Percentiles rank a stretch among this genome's conserved stretches.
Evolutionary conservation across 345 rosid genomes (phyloP).

Genomic region (Melaleuca alternifolia): DNA sequence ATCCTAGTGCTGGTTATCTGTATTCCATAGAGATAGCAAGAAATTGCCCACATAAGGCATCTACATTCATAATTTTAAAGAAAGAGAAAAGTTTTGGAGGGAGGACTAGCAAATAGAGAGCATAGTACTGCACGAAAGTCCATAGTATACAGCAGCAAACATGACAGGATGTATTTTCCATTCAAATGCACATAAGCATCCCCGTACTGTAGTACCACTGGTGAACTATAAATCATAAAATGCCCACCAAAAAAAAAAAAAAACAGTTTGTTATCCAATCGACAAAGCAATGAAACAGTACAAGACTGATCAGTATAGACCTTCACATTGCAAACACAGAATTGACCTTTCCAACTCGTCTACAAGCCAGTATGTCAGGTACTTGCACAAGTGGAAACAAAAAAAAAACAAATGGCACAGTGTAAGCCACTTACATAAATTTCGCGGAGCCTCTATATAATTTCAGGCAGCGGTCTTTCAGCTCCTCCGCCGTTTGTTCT

Average conservation of each 20-base stretch:
- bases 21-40: background rate
- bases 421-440: constrained; percentile 39
- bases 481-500: constrained; percentile 52
- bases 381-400: background rate
- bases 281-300: background rate
- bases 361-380: background rate
- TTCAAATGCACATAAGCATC: background rate
- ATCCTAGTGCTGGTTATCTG: background rate
- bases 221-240: background rate
- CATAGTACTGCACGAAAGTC: background rate
- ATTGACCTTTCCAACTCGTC: background rate
- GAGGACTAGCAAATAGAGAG: background rate
- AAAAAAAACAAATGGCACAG: background rate
- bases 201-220: background rate
- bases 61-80: background rate
- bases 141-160: background rate
- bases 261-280: background rate
- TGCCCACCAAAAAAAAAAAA: background rate
- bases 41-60: background rate
- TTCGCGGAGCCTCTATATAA: constrained; percentile 53
- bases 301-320: background rate
- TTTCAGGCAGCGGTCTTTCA: constrained; percentile 68
- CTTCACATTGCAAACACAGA: background rate
- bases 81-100: background rate
- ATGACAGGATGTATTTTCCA: background rate